phyloP scores from a whole-genome alignment of 257 asterid genomes.

The Catharanthus roseus region DNA sequence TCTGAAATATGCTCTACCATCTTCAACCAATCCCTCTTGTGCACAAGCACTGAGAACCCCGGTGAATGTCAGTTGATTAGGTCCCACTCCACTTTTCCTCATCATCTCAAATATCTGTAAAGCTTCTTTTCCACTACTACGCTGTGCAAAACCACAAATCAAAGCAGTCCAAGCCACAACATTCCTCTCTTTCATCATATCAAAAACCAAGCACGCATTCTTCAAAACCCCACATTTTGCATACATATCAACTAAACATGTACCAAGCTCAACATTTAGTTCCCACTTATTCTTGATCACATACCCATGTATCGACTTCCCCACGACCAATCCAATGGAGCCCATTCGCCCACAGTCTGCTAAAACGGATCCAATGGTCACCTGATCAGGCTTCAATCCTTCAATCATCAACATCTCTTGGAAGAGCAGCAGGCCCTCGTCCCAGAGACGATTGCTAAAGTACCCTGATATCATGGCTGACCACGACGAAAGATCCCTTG shows the following conservation, averaged over 20 bases:
- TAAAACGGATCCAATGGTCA: constrained; percentile 37
- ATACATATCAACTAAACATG: constrained; percentile 63
- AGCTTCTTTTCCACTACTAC: constrained; percentile 29
- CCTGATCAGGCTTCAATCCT: constrained; percentile 39
- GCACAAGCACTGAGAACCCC: constrained; percentile 59
- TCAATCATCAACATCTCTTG: constrained; percentile 31
- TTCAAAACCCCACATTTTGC: constrained; percentile 48
- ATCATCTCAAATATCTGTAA: constrained; percentile 41
- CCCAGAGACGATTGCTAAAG: constrained; percentile 33
- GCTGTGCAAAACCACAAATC: constrained; percentile 49
- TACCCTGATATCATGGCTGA: constrained; percentile 49
- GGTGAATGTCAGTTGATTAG: constrained; percentile 65
- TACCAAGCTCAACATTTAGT: constrained; percentile 42
- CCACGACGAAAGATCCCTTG: constrained; percentile 44
- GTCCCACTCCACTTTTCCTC: constrained; percentile 38
- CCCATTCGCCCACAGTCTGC: constrained; percentile 44
- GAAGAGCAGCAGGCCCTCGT: constrained; percentile 38
- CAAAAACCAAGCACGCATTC: constrained; percentile 37
- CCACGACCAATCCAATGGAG: constrained; percentile 41
- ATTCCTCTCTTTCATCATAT: constrained; percentile 28
- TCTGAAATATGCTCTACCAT: constrained; percentile 50
- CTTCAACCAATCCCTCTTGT: constrained; percentile 51
- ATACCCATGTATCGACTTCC: constrained; percentile 46
- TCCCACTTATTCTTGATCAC: constrained; percentile 44
- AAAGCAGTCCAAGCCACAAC: constrained; percentile 65